Evolutionary conservation across 345 rosid genomes (phyloP), one percentile per base, ranked within the genome.

Genomic region (Eutrema japonicum): DNA sequence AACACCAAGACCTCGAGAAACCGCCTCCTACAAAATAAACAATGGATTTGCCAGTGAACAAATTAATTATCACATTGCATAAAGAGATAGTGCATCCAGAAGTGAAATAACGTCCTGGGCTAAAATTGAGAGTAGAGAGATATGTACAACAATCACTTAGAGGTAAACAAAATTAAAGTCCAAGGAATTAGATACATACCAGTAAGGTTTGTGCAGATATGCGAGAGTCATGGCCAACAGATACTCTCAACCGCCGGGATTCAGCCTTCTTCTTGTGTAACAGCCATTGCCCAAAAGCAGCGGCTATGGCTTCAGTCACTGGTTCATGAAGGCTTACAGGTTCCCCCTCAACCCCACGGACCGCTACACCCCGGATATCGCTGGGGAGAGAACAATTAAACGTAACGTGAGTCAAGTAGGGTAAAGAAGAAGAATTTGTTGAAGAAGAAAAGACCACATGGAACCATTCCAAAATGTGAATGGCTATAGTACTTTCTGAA

Each of bases 171-270:
- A 3, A 22, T 32, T 26, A 73, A 45, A 4, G 38, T 56, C 49
- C 22, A 36, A 10, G 40, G 41, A 66, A 46, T 0, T 38, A 64
- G 50, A 73, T 47, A 49, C 26, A 42, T 70, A 91, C 97, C 89
- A 80, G 88, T 64, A 95, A 84, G 29, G 69, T 55, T 68, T 82
- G 83, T 38, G 97, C 96, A 80, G 99, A 95, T 77, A 95, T 83
- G 48, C 98, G 96, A 56, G 99, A 95, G 83, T 95, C 99, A 71
- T 92, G 99, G 63, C 99, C 98, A 56, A 92, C 76, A 43, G 99
- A 92, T 43, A 95, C 85, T 71, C 78, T 83, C 79, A 87, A 58
- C 43, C 18, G 77, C 68, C 35, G 78, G 33, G 88, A 64, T 11
- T 79, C 80, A 68, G 68, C 70, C 71, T 85, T 90, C 82, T 85